Evolutionary conservation across 1,284 basidiomycete species (phyloP), one percentile per base, ranked within the genome.

Genomic region (Cutaneotrichosporon cutaneum): DNA sequence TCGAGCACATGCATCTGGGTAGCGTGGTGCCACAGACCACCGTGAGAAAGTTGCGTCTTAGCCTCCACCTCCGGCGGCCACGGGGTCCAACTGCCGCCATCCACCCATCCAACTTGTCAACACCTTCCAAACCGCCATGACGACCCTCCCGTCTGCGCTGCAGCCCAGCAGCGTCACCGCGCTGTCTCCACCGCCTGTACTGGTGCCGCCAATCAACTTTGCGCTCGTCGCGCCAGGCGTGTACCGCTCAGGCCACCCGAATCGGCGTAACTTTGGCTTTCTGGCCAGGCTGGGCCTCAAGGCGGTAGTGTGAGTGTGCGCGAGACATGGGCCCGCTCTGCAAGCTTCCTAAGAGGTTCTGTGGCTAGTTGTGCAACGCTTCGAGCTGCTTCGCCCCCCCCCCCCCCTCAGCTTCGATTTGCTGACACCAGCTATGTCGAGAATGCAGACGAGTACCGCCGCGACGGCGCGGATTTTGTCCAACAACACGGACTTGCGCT

Each of bases 161-260:
- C 56, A 57, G 24, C 65, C 65, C 1, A 57, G 56, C 18, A 55
- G 57, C 13, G 59, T 63, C 5, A 53, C 57, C 4, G 30, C 58
- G 18, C 61, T 66, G 21, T 27, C 61, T 22, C 47, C 59, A 35
- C 65, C 71, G 1, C 64, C 68, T 7, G 67, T 74, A 16, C 63
- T 78, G 9, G 75, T 81, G 8, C 73, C 80, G 45, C 81, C 81
- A 13, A 80, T 81, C 68, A 81, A 81, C 67, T 82, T 81, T 66
- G 77, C 78, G 2, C 73, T 79, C 27, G 76, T 79, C 55, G 74
- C 70, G 35, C 72, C 72, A 1, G 74, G 75, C 9, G 68, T 79
- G n/a, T 78, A 77, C 59, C 62, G 77, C 13, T 75, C 71, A 8
- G 80, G 80, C 0, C 78, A 80, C 65, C 80, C 80, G 4, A 79